Conservation (phyloP, 768 basidiomycete species). For the Suillus subalutaceus region DNA sequence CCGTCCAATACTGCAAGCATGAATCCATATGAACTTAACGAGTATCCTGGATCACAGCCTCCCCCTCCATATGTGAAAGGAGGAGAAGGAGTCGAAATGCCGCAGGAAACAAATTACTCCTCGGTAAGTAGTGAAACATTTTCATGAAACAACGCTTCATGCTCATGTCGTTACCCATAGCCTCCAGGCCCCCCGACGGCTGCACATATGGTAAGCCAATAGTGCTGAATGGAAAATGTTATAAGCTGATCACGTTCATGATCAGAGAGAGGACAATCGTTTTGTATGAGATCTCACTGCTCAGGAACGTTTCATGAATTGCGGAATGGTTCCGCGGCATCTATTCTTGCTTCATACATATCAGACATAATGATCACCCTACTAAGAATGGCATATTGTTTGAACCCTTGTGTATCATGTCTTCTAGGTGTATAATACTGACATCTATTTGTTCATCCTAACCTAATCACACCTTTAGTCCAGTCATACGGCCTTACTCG, state of each 20-base stretch:
- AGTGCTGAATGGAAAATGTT: neutral
- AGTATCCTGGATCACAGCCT: neutral
- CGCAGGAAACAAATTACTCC: constrained; percentile 3
- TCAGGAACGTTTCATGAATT: neutral
- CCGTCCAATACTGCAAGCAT: neutral
- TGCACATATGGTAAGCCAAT: constrained; percentile 13
- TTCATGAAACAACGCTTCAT: neutral
- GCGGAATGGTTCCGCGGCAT: neutral
- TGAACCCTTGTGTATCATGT: neutral
- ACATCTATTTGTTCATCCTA: neutral
- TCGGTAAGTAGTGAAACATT: constrained; percentile 21
- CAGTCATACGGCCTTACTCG: neutral
- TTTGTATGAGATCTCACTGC: constrained; percentile 4
- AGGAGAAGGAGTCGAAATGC: neutral
- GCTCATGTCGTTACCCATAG: constrained; percentile 10
- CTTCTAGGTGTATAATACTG: neutral
- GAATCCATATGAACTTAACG: neutral
- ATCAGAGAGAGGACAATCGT: neutral
- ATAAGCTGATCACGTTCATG: neutral
- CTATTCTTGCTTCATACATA: neutral
- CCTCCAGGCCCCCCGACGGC: constrained; percentile 10
- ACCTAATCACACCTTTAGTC: neutral
- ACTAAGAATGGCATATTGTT: neutral
- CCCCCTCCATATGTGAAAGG: constrained; percentile 14
- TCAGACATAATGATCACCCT: neutral